Base-by-base conservation (phyloP, 2,329 filamentous ascomycete genomes). In the Alternaria panax region DNA sequence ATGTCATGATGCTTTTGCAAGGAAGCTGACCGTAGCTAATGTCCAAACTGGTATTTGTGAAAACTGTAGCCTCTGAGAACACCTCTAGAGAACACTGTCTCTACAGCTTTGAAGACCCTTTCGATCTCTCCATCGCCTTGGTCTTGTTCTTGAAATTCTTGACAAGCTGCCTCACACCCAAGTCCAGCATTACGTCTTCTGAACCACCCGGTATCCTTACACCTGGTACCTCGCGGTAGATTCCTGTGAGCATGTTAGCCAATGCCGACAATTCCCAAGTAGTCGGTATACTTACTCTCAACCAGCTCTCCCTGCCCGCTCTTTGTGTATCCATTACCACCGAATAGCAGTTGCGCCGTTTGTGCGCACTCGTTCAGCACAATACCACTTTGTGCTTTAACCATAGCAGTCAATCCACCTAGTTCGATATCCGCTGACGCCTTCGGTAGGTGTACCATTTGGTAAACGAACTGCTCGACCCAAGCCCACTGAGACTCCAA, bases 161-260 rank as follows among this genome's bases (percentile, higher is more conserved):
- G 36, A 90, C 87, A 58, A 92, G 76, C 74, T 92, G 90, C 14
- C 90, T 79, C 3, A 92, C 84, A 1, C 87, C 87, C 40, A 92
- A 78, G 76, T 92, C 90, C 11, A 91, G 79, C 79, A 92, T 82
- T 2, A 92, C 89, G 73, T 92, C 90, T 73, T 92, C 90, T 6
- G 85, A 88, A 1, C 90, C 90, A 51, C 90, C 90, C 0, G 88
- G 88, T 43, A 90, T 88, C 16, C 76, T 63, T 1, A 84, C 81
- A 2, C 85, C 87, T 2, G 87, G 86, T 0, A 90, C 87, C 69
- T 91, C 88, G 24, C 87, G 82, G 66, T 86, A 87, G 41, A 90
- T 87, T 63, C 83, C 86, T 87, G 22, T 14, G 2, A 20, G 25
- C 8, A 16, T 53, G 51, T 71, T 55, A 69, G 67, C 24, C 18